Conservation (phyloP, 2,329 filamentous ascomycete species). For the Eutypella sp. region DNA sequence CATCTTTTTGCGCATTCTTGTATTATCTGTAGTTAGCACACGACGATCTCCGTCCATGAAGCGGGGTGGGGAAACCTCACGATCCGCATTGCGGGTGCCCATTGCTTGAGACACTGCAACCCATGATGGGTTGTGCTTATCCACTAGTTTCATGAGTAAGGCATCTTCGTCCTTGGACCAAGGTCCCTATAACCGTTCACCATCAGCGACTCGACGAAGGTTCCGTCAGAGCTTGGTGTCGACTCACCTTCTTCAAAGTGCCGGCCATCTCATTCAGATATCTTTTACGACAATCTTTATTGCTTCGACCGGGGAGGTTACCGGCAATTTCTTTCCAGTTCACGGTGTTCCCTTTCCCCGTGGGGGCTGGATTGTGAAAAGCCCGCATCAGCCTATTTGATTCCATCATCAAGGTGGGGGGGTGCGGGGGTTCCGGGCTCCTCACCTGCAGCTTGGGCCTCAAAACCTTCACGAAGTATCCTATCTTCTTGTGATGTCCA, state of each 20-base stretch:
- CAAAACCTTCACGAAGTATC: slow-evolving; percentile 1
- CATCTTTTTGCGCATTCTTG: slow-evolving; percentile 1
- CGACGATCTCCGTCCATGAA: not conserved
- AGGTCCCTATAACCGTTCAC: not conserved
- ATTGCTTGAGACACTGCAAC: slow-evolving; percentile 1
- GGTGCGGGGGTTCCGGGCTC: not conserved
- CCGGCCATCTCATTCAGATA: slow-evolving; percentile 2
- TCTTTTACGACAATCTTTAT: slow-evolving; percentile 1
- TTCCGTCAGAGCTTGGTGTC: not conserved
- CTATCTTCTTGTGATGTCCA: slow-evolving; percentile 1
- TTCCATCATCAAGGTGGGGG: not conserved
- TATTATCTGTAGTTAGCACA: too few relatives aligned
- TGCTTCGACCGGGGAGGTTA: not conserved
- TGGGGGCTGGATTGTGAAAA: not conserved
- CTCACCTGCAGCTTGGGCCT: not conserved
- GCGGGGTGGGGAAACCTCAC: not conserved
- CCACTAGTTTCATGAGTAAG: slow-evolving; percentile 1
- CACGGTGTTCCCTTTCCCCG: slow-evolving; percentile 2
- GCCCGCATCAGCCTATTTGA: not conserved
- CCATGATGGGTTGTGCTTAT: slow-evolving; percentile 1
- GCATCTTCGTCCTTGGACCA: slow-evolving; percentile 3
- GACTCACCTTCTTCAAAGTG: slow-evolving; percentile 1
- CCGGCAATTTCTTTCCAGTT: slow-evolving; percentile 3
- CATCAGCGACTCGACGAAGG: not conserved
- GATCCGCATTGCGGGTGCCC: slow-evolving; percentile 2